Conservation (phyloP, 148 eudicot species). For the Beta vulgaris region DNA sequence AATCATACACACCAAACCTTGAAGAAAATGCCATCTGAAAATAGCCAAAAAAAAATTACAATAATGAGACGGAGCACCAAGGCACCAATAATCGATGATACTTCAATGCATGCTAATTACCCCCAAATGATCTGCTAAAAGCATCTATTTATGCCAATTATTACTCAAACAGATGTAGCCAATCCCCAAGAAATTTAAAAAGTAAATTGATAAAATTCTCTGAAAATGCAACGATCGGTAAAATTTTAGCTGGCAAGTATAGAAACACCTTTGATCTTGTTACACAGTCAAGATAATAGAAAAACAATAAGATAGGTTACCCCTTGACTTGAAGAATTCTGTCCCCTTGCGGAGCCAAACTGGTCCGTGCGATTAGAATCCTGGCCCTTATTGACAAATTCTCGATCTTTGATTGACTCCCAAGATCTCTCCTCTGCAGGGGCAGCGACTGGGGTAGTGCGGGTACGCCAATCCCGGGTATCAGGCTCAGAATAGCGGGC, state of each 20-base stretch:
- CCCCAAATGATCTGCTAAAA: no score
- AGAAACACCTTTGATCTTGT: no score
- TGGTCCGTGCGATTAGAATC: conserved; percentile 58
- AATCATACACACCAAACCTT: no score
- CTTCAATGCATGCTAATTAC: no score
- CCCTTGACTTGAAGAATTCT: conserved; percentile 57
- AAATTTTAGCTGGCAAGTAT: no score
- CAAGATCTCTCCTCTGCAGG: conserved; percentile 80
- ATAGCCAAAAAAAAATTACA: no score
- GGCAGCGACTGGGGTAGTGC: conserved; percentile 52
- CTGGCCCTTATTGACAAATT: conserved; percentile 38
- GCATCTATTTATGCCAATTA: no score
- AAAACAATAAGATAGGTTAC: conserved; percentile 25
- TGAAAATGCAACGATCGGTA: no score
- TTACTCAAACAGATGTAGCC: background rate
- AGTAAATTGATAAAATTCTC: background rate
- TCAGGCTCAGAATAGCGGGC: conserved; percentile 78
- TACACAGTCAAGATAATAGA: background rate
- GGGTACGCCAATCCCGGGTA: conserved; percentile 86
- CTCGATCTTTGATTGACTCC: conserved; percentile 66
- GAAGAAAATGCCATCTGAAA: no score
- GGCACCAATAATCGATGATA: no score
- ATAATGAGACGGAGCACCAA: no score
- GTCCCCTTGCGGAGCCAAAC: conserved; percentile 45
- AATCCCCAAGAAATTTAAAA: background rate